Percentiles rank a stretch among this genome's conserved stretches.
Conservation (phyloP, 1,284 basidiomycete genomes). For the Pholiota adiposa region DNA sequence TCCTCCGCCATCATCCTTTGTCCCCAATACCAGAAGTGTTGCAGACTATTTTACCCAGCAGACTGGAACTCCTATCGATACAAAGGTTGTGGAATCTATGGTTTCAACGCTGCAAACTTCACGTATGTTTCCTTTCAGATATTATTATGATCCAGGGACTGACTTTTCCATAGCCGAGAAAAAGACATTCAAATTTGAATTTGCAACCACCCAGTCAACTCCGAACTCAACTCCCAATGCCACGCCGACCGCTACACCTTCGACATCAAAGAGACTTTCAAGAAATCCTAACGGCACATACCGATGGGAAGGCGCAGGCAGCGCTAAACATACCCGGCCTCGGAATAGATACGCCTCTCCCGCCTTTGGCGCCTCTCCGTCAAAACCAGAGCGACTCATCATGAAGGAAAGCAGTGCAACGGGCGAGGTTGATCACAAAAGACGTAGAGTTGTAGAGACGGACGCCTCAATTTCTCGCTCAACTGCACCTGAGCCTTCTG, state of each 20-base stretch:
- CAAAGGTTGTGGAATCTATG: constrained; percentile 57
- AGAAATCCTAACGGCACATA: constrained; percentile 74
- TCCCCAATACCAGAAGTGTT: constrained; percentile 35
- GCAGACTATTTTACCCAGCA: constrained; percentile 48
- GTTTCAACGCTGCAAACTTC: constrained; percentile 51
- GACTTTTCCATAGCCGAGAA: constrained; percentile 13
- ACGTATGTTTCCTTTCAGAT: constrained; percentile 25
- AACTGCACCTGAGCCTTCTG: constrained; percentile 10
- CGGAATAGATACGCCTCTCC: constrained; percentile 71
- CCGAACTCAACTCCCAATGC: not conserved
- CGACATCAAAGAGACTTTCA: constrained; percentile 55
- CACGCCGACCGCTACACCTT: constrained; percentile 16
- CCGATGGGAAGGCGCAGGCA: constrained; percentile 71
- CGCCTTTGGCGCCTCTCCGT: constrained; percentile 58
- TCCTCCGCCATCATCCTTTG: not conserved
- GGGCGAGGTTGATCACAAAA: constrained; percentile 56
- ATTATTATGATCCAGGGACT: not conserved
- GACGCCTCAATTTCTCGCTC: constrained; percentile 23
- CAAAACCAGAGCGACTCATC: constrained; percentile 42
- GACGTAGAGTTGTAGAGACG: constrained; percentile 59
- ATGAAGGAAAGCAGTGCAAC: constrained; percentile 42
- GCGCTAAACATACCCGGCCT: constrained; percentile 51
- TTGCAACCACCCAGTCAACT: constrained; percentile 19
- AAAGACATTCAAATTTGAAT: constrained; percentile 22
- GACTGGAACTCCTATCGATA: constrained; percentile 48